These are phyloP conservation scores for Colletotrichum costaricense DNA, from an alignment of 2,329 filamentous ascomycete genomes.

Conservation along the genomic window DNA sequence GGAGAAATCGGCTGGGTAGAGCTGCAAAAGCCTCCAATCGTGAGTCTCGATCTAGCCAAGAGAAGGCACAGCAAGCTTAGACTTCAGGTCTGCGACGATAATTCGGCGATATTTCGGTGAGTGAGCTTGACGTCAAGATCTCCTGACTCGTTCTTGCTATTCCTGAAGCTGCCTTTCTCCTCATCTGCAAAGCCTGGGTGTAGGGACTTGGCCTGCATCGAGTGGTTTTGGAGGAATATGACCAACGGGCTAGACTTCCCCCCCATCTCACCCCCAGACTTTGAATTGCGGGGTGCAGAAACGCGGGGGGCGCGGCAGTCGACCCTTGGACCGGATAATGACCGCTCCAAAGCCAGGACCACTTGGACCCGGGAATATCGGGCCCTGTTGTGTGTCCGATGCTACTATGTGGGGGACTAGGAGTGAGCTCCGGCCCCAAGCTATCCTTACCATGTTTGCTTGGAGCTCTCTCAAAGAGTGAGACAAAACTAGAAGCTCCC, in stretches of 20 bases:
- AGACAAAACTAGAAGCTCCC: slow-evolving; percentile 18
- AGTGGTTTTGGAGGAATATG: slow-evolving; percentile 11
- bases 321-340: slow-evolving; percentile 10
- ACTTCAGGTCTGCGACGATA: slow-evolving; percentile 28
- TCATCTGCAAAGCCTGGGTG: slow-evolving; percentile 10
- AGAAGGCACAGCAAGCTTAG: slow-evolving; percentile 31
- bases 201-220: slow-evolving; percentile 24
- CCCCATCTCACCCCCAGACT: slow-evolving; percentile 30
- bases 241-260: slow-evolving; percentile 4
- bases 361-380: slow-evolving; percentile 15
- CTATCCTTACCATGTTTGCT: neutral
- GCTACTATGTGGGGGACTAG: neutral
- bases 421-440: slow-evolving; percentile 2
- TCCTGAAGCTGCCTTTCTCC: slow-evolving; percentile 20
- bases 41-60: slow-evolving; percentile 28
- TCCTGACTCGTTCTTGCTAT: slow-evolving; percentile 22
- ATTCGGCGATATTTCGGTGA: slow-evolving; percentile 31
- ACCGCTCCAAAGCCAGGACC: neutral
- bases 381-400: neutral
- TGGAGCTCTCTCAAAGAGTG: neutral
- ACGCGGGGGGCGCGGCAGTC: slow-evolving; percentile 24
- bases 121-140: slow-evolving; percentile 23
- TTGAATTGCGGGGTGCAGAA: slow-evolving; percentile 35
- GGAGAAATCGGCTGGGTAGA: slow-evolving; percentile 15
- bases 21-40: slow-evolving; percentile 24